phyloP scores from a whole-genome alignment of 2,329 filamentous ascomycete species.

The Colletotrichum sojae region DNA sequence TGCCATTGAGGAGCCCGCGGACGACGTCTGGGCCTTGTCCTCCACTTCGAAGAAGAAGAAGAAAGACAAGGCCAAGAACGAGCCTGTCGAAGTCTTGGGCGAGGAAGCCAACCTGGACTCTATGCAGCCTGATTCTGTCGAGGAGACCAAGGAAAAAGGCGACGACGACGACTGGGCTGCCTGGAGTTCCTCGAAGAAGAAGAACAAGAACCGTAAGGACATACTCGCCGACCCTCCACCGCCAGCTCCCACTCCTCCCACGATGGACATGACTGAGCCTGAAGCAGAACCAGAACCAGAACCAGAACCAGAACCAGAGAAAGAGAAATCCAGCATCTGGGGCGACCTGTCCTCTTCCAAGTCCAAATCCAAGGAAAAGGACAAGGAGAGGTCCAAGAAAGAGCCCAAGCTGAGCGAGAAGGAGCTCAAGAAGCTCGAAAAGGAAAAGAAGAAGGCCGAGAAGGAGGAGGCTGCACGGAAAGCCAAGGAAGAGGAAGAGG shows the following conservation, averaged over 20 bases:
- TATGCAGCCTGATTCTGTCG: conserved; percentile 61
- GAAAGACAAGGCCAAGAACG: conserved; percentile 66
- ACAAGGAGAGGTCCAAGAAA: conserved; percentile 59
- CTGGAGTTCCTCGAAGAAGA: conserved; percentile 60
- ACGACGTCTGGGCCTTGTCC: conserved; percentile 55
- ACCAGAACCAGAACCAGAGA: conserved; percentile 53
- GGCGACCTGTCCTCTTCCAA: conserved; percentile 53
- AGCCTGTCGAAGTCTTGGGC: conserved; percentile 62
- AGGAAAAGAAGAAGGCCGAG: conserved; percentile 61
- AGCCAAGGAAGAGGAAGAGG: conserved; percentile 55
- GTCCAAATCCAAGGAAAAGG: conserved; percentile 59
- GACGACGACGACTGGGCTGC: conserved; percentile 59
- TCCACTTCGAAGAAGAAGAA: conserved; percentile 63
- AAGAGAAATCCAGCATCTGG: conserved; percentile 48
- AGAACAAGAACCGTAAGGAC: conserved; percentile 56
- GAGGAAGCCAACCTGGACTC: conserved; percentile 60
- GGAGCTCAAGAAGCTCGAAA: conserved; percentile 66
- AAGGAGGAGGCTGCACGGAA: conserved; percentile 58
- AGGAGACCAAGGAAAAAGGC: conserved; percentile 60
- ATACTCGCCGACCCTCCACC: conserved; percentile 60
- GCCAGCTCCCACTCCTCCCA: conserved; percentile 63
- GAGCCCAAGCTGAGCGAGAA: conserved; percentile 63
- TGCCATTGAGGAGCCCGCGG: conserved; percentile 59
- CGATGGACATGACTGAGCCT: conserved; percentile 60
- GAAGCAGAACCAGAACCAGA: conserved; percentile 54